Percentiles rank a stretch among this genome's conserved stretches.
These are phyloP conservation scores for Chrysoporthe cubensis DNA, from an alignment of 2,329 filamentous ascomycete genomes.

Conservation along the genomic window DNA sequence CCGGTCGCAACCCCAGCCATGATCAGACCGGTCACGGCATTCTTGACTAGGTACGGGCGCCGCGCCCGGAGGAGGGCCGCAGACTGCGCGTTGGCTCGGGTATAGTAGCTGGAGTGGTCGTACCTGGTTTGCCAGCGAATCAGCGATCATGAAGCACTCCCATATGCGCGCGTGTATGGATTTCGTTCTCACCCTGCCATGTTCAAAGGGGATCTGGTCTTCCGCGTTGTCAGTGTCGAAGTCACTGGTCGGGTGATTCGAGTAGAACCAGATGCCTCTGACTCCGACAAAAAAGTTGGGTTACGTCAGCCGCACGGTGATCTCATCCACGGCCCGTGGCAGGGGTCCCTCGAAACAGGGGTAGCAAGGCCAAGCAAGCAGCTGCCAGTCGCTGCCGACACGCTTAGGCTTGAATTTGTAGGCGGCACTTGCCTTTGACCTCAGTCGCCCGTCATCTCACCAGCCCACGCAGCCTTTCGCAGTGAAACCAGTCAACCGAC, in stretches of 20 bases:
- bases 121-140: constrained; percentile 37
- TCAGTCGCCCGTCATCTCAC: constrained; percentile 2
- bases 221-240: background rate
- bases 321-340: constrained; percentile 13
- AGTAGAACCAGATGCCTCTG: constrained; percentile 25
- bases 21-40: constrained; percentile 77
- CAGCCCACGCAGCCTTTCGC: background rate
- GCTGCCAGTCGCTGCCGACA: constrained; percentile 6
- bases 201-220: constrained; percentile 7
- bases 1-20: constrained; percentile 76
- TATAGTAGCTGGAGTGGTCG: constrained; percentile 79
- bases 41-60: constrained; percentile 89
- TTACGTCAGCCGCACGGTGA: constrained; percentile 27
- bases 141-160: background rate
- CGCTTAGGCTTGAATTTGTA: constrained; percentile 17
- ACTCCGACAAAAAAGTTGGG: constrained; percentile 8
- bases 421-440: constrained; percentile 6
- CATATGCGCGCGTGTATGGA: background rate
- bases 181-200: constrained; percentile 27
- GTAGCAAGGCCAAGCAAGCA: constrained; percentile 10
- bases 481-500: background rate
- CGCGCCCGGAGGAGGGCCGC: constrained; percentile 89
- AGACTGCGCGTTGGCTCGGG: constrained; percentile 81
- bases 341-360: background rate
- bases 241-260: background rate